Evolutionary conservation across 257 asterid species (phyloP).

Genomic region (Anisodus acutangulus): DNA sequence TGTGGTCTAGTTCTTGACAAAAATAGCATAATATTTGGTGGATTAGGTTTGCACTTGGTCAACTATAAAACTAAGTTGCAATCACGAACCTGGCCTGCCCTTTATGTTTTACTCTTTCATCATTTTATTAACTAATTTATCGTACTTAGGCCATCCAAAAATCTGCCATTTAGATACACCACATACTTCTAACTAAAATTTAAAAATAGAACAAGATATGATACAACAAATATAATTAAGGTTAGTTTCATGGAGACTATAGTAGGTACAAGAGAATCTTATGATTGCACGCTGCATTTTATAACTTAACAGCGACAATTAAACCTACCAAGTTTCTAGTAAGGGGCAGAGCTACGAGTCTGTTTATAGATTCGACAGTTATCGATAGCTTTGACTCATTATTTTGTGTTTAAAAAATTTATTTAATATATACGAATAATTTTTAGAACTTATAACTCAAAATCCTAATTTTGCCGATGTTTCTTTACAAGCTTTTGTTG

Average conservation of each 20-base stretch:
- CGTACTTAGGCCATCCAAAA: neutral
- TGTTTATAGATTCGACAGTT: too few relatives aligned
- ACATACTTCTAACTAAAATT: neutral
- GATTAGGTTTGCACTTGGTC: conserved; percentile 38
- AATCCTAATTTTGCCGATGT: neutral
- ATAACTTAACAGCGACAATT: neutral
- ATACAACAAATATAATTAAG: conserved; percentile 4
- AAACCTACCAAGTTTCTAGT: neutral
- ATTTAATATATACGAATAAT: neutral
- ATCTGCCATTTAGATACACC: conserved; percentile 55
- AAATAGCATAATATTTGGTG: conserved; percentile 16
- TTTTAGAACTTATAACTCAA: neutral
- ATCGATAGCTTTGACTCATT: fast-evolving
- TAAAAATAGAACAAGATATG: neutral
- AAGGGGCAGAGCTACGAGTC: neutral
- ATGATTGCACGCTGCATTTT: conserved; percentile 23
- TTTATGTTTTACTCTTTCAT: neutral
- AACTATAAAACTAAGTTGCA: conserved; percentile 45
- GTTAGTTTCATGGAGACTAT: neutral
- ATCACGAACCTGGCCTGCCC: conserved; percentile 55
- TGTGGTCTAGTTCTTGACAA: conserved; percentile 36
- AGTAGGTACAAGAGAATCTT: conserved; percentile 27
- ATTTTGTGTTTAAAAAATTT: neutral
- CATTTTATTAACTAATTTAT: neutral
- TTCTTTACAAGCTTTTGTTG: neutral